Conservation (phyloP, 305 asterid genomes). For the Rubia peregrina region DNA sequence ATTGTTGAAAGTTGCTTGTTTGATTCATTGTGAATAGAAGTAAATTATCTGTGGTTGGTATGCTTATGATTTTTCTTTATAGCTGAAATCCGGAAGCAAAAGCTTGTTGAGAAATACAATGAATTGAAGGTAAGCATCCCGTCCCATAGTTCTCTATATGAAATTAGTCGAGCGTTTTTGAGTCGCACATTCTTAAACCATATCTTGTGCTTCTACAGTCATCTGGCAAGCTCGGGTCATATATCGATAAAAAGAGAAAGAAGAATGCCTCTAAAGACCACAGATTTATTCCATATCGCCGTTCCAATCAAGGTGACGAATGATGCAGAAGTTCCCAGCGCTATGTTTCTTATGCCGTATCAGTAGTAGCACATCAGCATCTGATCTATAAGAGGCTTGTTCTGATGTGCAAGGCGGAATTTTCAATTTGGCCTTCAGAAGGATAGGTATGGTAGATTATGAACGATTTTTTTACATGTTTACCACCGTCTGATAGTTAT, state of each 20-base stretch:
- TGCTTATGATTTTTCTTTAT: constrained; percentile 24
- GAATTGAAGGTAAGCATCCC: constrained; percentile 60
- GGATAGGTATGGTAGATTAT: neutral
- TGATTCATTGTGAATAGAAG: neutral
- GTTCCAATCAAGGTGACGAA: constrained; percentile 35
- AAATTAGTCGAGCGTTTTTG: neutral
- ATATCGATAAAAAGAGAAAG: constrained; percentile 71
- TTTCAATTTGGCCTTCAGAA: neutral
- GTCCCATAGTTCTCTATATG: neutral
- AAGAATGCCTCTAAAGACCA: constrained; percentile 90
- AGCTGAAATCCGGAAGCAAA: constrained; percentile 73
- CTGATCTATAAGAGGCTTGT: neutral
- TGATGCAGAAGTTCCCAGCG: neutral
- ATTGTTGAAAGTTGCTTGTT: neutral
- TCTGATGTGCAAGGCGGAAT: neutral
- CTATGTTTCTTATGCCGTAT: neutral
- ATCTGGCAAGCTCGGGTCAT: constrained; percentile 73
- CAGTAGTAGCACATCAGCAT: neutral
- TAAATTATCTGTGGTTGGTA: neutral
- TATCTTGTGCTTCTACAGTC: constrained; percentile 35
- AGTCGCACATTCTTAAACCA: neutral
- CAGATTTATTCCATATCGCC: constrained; percentile 78
- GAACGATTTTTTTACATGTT: neutral
- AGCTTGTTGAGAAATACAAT: constrained; percentile 61
- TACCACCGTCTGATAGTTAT: neutral